Evolutionary conservation across 345 rosid species (phyloP).

Genomic region (Cardamine chenopodiifolia): DNA sequence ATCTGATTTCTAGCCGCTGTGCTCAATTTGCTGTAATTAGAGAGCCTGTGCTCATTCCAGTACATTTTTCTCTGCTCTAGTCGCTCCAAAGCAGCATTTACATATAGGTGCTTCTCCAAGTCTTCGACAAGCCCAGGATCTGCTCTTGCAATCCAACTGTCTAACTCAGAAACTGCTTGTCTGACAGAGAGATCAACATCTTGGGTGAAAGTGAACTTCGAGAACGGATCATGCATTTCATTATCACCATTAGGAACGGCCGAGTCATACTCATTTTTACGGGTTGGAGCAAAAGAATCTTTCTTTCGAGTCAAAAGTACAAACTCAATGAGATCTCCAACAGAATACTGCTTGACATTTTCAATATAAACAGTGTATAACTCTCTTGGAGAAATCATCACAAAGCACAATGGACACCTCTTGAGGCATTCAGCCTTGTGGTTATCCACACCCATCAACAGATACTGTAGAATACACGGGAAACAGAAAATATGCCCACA

Average conservation of each 20-base stretch:
- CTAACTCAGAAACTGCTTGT: constrained; percentile 84
- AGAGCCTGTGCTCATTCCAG: constrained; percentile 69
- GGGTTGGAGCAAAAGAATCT: constrained; percentile 61
- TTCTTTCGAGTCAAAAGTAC: constrained; percentile 78
- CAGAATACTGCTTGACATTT: constrained; percentile 62
- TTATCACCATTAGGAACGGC: constrained; percentile 30
- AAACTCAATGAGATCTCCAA: constrained; percentile 74
- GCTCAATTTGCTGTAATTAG: constrained; percentile 35
- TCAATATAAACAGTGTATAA: constrained; percentile 75
- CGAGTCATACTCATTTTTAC: constrained; percentile 46
- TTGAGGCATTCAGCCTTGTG: constrained; percentile 64
- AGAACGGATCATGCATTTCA: constrained; percentile 57
- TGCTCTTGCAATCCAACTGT: constrained; percentile 82
- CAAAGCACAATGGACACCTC: constrained; percentile 92
- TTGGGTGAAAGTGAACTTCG: constrained; percentile 77
- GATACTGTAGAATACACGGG: constrained; percentile 80
- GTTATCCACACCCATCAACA: constrained; percentile 73
- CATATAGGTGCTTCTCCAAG: constrained; percentile 88
- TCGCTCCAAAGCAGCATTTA: constrained; percentile 82
- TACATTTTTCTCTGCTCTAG: constrained; percentile 70
- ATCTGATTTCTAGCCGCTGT: constrained; percentile 31
- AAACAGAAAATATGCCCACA: constrained; percentile 99
- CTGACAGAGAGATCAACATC: constrained; percentile 85
- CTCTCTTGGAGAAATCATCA: constrained; percentile 82
- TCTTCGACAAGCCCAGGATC: constrained; percentile 93